Percentiles rank a stretch among this genome's conserved stretches.
Conservation (phyloP, 306 rosid genomes). For the Arachis stenosperma region DNA sequence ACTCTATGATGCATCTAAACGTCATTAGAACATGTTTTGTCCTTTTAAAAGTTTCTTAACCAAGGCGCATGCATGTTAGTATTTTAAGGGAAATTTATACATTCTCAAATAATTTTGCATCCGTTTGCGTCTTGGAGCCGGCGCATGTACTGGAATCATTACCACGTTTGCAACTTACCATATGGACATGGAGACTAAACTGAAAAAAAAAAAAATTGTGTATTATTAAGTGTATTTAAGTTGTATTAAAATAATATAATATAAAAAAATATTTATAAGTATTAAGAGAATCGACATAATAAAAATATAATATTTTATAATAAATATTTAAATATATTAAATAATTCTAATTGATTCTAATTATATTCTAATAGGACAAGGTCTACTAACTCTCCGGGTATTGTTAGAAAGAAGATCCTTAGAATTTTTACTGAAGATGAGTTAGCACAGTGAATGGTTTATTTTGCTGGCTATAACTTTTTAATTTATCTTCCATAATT, state of each 20-base stretch:
- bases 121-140: slow-evolving; percentile 68
- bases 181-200: slow-evolving; percentile 53
- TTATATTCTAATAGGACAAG: slow-evolving; percentile 33
- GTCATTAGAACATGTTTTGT: slow-evolving; percentile 1
- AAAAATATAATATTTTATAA: too few species aligned
- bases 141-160: slow-evolving; percentile 78
- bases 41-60: background rate
- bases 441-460: slow-evolving; percentile 1
- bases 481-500: slow-evolving; percentile 23
- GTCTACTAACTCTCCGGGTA: slow-evolving; percentile 76
- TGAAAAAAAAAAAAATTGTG: too few species aligned
- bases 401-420: background rate
- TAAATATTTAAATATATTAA: too few species aligned
- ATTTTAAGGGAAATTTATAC: too few species aligned
- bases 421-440: slow-evolving; percentile 18
- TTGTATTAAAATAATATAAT: too few species aligned
- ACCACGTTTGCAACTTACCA: slow-evolving; percentile 84
- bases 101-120: background rate
- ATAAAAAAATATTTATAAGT: too few species aligned
- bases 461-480: slow-evolving; percentile 18
- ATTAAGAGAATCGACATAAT: too few species aligned
- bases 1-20: slow-evolving; percentile 21
- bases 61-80: background rate
- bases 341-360: too few species aligned
- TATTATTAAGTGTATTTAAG: too few species aligned